These are phyloP conservation scores for Prosopis cineraria DNA, from an alignment of 306 rosid species.

Conservation along the genomic window DNA sequence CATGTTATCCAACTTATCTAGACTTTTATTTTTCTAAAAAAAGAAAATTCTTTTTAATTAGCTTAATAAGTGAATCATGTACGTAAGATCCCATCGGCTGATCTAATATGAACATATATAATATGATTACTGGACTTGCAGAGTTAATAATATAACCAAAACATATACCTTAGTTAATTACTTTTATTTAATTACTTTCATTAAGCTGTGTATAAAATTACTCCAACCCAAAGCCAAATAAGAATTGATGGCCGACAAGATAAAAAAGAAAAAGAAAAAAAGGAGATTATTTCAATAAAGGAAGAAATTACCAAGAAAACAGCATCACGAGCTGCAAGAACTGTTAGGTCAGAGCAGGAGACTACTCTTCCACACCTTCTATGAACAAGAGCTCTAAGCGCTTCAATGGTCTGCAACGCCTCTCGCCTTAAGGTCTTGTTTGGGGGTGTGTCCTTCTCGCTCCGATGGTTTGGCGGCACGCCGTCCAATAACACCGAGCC, in stretches of 20 bases:
- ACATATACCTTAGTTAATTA: too few relatives aligned
- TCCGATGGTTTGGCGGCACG: conserved; percentile 35
- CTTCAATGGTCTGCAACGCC: conserved; percentile 52
- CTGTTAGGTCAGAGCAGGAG: conserved; percentile 58
- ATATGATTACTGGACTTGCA: too few relatives aligned
- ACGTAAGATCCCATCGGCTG: not conserved
- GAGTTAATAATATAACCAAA: too few relatives aligned
- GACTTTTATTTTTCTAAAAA: too few relatives aligned
- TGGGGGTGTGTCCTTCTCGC: conserved; percentile 38
- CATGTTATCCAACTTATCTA: not conserved
- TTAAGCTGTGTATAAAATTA: too few relatives aligned
- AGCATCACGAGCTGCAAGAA: conserved; percentile 60
- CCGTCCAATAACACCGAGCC: conserved; percentile 59
- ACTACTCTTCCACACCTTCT: conserved; percentile 49
- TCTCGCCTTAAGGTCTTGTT: conserved; percentile 43
- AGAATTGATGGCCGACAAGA: too few relatives aligned
- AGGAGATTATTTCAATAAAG: not conserved
- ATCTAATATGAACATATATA: too few relatives aligned
- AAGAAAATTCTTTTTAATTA: not conserved
- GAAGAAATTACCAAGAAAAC: conserved; percentile 40
- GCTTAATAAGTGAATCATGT: not conserved
- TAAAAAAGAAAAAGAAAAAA: too few relatives aligned
- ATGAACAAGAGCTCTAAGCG: conserved; percentile 46
- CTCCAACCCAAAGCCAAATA: too few relatives aligned
- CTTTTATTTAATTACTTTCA: too few relatives aligned